Evolutionary conservation across 1,284 basidiomycete genomes (phyloP), one percentile per base, ranked within the genome.

Genomic region (Melampsora occidentalis): DNA sequence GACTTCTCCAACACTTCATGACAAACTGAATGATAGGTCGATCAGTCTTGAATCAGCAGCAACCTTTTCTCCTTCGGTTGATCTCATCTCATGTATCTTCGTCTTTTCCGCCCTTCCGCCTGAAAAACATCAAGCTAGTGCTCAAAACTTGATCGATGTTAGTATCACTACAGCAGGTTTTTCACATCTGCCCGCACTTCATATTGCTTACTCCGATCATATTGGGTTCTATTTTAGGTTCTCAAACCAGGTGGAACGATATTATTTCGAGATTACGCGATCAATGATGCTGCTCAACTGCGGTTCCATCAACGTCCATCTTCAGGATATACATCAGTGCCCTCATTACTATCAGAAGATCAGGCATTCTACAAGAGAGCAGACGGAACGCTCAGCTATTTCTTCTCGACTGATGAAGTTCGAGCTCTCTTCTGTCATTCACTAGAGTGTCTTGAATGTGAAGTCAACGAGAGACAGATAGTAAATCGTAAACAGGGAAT

Each of bases 81-180:
- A 81, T 31, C 79, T 81, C 33, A 80, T 83, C 68, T 80, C 79
- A 33, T 78, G 81, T 9, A 80, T 84, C 69, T 84, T 84, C 66
- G 83, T 84, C 7, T 79, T 84, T 2, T 83, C 82, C 16, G 83
- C 83, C 2, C 80, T 84, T n/a, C 81, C 83, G 2, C 83, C 83
- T 0, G 46, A 78, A 0, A 77, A 79, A 10, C 83, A 84, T 57
- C 62, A 61, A 0, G 5, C 12, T 0, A 79, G 81, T 10, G 72
- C 83, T n/a, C 53, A 77, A 12, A 57, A 79, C 1, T 69, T 83
- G 5, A 71, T 81, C 20, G 28, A 63, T 33, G 61, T 63, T 5
- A 18, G 61, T 35, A 6, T n/a, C 18, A 18, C 18, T 31, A 48
- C 9, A 35, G 3, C 35, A 9, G 9, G 9, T 9, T 35, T 35